These are phyloP conservation scores for Penicillium psychrofluorescens DNA, from an alignment of 495 filamentous ascomycete species.

Conservation along the genomic window DNA sequence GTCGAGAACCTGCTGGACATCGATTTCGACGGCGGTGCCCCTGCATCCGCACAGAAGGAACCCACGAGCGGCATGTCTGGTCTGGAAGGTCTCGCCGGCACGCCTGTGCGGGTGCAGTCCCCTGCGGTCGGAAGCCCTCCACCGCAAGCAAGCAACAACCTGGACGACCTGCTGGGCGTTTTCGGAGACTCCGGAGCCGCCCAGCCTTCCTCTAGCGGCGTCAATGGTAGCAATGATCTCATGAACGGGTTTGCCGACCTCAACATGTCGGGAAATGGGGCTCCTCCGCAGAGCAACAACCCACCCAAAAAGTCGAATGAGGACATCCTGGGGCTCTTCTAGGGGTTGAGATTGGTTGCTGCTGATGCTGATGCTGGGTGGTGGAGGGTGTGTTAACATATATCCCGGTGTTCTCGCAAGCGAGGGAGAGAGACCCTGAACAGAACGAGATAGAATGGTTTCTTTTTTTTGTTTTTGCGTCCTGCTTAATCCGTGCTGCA, in stretches of 20 bases:
- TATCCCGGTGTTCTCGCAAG: constrained; percentile 20
- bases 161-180: constrained; percentile 88
- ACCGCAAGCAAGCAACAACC: constrained; percentile 44
- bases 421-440: constrained; percentile 21
- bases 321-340: constrained; percentile 88
- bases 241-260: constrained; percentile 82
- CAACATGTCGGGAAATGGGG: constrained; percentile 53
- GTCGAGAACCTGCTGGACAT: constrained; percentile 95
- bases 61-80: constrained; percentile 55
- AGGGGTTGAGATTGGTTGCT: constrained; percentile 14
- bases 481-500: constrained; percentile 20
- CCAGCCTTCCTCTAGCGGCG: constrained; percentile 21
- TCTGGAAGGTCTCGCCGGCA: constrained; percentile 67
- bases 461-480: constrained; percentile 4
- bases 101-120: constrained; percentile 72
- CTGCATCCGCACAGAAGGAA: constrained; percentile 74
- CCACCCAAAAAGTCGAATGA: constrained; percentile 64
- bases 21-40: constrained; percentile 92
- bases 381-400: constrained; percentile 11
- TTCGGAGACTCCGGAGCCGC: constrained; percentile 46
- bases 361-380: constrained; percentile 1
- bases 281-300: constrained; percentile 14
- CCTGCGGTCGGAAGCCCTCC: constrained; percentile 43
- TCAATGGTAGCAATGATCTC: constrained; percentile 43
- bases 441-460: constrained; percentile 25